These are phyloP conservation scores for Claviceps pazoutovae DNA, from an alignment of 2,329 filamentous ascomycete genomes.

Conservation along the genomic window DNA sequence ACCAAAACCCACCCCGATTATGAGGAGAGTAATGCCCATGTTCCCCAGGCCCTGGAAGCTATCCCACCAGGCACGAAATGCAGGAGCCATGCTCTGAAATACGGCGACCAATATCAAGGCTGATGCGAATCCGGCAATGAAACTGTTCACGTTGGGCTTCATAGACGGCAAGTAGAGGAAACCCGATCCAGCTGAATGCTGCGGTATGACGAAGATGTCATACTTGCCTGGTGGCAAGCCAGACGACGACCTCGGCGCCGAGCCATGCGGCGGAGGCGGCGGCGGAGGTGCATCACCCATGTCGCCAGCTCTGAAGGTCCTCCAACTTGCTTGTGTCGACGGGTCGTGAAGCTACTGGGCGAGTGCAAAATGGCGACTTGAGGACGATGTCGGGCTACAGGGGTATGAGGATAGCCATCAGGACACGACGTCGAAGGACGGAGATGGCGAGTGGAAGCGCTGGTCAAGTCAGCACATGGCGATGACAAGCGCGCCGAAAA, in stretches of 20 bases:
- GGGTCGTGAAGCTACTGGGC: not conserved
- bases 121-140: conserved; percentile 70
- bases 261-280: conserved; percentile 75
- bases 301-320: not conserved
- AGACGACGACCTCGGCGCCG: conserved; percentile 52
- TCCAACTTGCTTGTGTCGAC: not conserved
- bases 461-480: conserved; percentile 4
- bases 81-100: conserved; percentile 60
- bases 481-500: no score
- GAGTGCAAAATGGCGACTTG: not conserved
- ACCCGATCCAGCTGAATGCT: conserved; percentile 75
- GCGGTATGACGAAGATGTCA: conserved; percentile 93
- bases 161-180: conserved; percentile 92
- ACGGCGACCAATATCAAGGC: conserved; percentile 60
- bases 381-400: conserved; percentile 9
- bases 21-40: conserved; percentile 56
- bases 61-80: conserved; percentile 59
- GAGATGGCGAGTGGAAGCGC: conserved; percentile 2
- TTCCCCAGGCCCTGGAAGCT: conserved; percentile 59
- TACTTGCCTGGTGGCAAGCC: conserved; percentile 81
- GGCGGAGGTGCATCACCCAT: conserved; percentile 53
- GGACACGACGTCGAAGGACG: not conserved
- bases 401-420: conserved; percentile 18
- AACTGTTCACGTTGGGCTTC: conserved; percentile 76
- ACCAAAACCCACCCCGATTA: conserved; percentile 58